A percentile compares a stretch with the other conserved stretches of the same genome.
These are phyloP conservation scores for Flaveria sonorensis DNA, from an alignment of 129 eudicot species.

Conservation along the genomic window DNA sequence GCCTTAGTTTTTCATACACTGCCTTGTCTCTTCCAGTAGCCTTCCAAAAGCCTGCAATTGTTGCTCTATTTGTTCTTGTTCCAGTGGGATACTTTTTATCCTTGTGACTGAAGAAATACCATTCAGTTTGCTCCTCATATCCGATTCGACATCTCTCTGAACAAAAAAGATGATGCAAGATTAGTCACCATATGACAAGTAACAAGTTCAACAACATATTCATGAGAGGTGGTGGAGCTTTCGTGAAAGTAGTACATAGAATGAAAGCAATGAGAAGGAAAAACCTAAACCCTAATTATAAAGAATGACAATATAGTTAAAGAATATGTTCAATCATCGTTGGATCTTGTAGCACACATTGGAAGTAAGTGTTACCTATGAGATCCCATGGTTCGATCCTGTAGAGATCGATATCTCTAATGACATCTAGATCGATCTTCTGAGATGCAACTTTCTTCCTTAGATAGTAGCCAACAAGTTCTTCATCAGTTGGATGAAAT, in stretches of 20 bases:
- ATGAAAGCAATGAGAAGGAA: too few relatives aligned
- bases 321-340: background rate
- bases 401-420: constrained; percentile 79
- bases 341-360: constrained; percentile 26
- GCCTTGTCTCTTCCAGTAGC: constrained; percentile 96
- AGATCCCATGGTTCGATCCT: constrained; percentile 93
- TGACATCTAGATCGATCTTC: constrained; percentile 83
- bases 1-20: constrained; percentile 68
- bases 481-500: constrained; percentile 84
- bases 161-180: background rate
- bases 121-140: constrained; percentile 82
- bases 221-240: background rate
- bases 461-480: constrained; percentile 80
- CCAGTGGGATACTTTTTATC: constrained; percentile 92
- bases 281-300: constrained; percentile 27
- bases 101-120: constrained; percentile 93
- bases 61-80: constrained; percentile 89
- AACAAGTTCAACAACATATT: background rate
- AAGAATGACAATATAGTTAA: constrained; percentile 11
- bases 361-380: constrained; percentile 47
- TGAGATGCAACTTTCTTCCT: constrained; percentile 85
- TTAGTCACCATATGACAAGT: background rate
- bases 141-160: constrained; percentile 86
- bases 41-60: constrained; percentile 93
- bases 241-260: background rate